Evolutionary conservation across 1,284 basidiomycete species (phyloP), one percentile per base, ranked within the genome.

Genomic region (Apiotrichum porosum): DNA sequence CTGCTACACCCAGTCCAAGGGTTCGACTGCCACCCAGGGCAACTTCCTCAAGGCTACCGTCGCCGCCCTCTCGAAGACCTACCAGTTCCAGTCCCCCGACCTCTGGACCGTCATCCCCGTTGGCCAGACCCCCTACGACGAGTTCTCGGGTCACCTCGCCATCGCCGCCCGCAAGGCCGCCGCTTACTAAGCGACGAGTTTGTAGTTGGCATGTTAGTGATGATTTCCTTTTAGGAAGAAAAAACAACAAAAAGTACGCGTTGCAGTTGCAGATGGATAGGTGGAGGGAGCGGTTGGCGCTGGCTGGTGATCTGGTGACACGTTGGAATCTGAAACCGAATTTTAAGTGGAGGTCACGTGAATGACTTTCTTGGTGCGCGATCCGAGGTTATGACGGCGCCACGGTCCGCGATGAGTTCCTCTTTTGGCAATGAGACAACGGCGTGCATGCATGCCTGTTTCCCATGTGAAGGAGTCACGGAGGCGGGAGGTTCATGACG

Each of bases 11-110:
- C 91, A 95, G 75, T 86, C 94, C 54, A 92, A 91, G 79, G 94
- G 95, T 74, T 93, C 89, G 63, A 99, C 95, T 47, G 91, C 93
- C 40, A 98, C 95, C 58, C 97, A 97, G 89, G 93, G 93, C 76
- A 98, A 98, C 81, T 97, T 97, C 83, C 85, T 98, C 79, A 97
- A 97, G 80, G 95, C 94, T 47, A 95, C 94, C 56, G 97, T 97
- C 73, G 86, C 83, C 68, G 94, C 95, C 48, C 90, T 98, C 75
- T 89, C 94, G 65, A 92, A 92, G 83, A 97, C 94, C 59, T 98
- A 97, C 76, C 62, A 69, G 42, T 92, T 95, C 87, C 85, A 97
- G 61, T 97, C 93, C 42, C 94, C 95, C 58, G 92, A 97, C 77
- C 82, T 98, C 69, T 98, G 94, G 94, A 83, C 84, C 68, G 86